Percentiles rank a stretch among this genome's conserved stretches.
phyloP scores from a whole-genome alignment of 2,329 filamentous ascomycete genomes.

The Ceratocystis lukuohia region DNA sequence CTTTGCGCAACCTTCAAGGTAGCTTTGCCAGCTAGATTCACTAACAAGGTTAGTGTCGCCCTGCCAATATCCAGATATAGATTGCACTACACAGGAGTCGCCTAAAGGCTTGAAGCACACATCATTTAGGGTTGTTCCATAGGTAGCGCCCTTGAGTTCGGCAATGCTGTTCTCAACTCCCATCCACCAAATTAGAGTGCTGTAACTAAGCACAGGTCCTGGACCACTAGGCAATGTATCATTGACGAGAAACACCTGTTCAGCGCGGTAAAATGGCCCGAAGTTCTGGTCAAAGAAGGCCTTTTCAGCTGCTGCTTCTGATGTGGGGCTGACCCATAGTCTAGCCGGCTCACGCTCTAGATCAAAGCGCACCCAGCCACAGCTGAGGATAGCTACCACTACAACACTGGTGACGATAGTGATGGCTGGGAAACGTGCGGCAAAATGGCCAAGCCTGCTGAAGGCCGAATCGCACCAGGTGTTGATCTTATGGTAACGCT shows the following conservation, averaged over 20 bases:
- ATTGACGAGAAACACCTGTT: conserved; percentile 89
- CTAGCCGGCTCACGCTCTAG: conserved; percentile 82
- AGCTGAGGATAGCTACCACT: conserved; percentile 62
- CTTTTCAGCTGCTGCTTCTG: conserved; percentile 82
- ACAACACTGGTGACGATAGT: conserved; percentile 68
- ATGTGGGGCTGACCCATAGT: conserved; percentile 93
- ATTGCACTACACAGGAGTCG: conserved; percentile 82
- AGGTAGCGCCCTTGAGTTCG: conserved; percentile 54
- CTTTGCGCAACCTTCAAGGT: conserved; percentile 58
- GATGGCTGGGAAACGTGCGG: conserved; percentile 69
- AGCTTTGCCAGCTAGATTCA: conserved; percentile 55
- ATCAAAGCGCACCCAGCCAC: conserved; percentile 81
- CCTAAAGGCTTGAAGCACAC: conserved; percentile 91
- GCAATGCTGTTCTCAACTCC: conserved; percentile 69
- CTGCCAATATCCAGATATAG: conserved; percentile 77
- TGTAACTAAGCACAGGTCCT: conserved; percentile 72
- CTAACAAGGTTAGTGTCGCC: conserved; percentile 49
- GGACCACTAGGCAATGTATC: conserved; percentile 52
- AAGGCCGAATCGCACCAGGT: conserved; percentile 70
- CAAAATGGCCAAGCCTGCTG: conserved; percentile 62
- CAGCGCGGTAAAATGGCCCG: conserved; percentile 86
- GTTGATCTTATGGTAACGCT: conserved; percentile 71
- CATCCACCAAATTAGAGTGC: conserved; percentile 88
- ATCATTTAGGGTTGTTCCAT: conserved; percentile 59
- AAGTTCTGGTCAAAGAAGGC: conserved; percentile 86